phyloP scores from a whole-genome alignment of 495 filamentous ascomycete genomes.

The Aspergillus carlsbadensis region DNA sequence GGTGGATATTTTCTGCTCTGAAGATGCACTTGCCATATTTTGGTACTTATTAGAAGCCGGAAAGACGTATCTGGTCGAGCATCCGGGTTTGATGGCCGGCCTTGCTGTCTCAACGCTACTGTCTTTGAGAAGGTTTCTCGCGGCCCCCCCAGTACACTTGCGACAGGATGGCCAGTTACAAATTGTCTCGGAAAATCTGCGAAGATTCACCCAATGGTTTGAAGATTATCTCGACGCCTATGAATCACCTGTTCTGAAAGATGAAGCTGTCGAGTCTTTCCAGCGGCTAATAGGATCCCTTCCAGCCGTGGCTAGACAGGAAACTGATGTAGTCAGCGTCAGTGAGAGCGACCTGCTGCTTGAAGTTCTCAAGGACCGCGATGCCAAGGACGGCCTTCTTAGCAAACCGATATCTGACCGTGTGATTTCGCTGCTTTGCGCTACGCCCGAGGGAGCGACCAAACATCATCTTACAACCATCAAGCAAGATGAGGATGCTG shows the following conservation, averaged over 20 bases:
- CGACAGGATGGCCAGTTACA: slow-evolving; percentile 75
- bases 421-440: slow-evolving; percentile 71
- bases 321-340: slow-evolving; percentile 58
- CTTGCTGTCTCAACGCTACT: slow-evolving; percentile 73
- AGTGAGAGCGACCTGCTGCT: slow-evolving; percentile 72
- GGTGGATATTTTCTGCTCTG: slow-evolving; percentile 79
- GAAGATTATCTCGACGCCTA: slow-evolving; percentile 58
- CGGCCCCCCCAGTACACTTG: slow-evolving; percentile 62
- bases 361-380: slow-evolving; percentile 71
- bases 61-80: slow-evolving; percentile 56
- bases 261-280: slow-evolving; percentile 55
- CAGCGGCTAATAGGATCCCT: slow-evolving; percentile 62
- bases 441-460: slow-evolving; percentile 60
- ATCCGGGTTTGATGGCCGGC: slow-evolving; percentile 75
- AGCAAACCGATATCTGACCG: slow-evolving; percentile 65
- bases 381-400: slow-evolving; percentile 58
- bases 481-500: slow-evolving; percentile 58
- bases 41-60: slow-evolving; percentile 81
- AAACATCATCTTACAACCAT: slow-evolving; percentile 60
- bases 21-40: slow-evolving; percentile 83
- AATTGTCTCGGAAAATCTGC: slow-evolving; percentile 64
- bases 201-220: slow-evolving; percentile 72
- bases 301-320: slow-evolving; percentile 52
- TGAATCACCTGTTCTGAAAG: slow-evolving; percentile 46
- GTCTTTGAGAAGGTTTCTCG: slow-evolving; percentile 70